Conservation (phyloP, 306 rosid genomes). For the Malus orientalis region DNA sequence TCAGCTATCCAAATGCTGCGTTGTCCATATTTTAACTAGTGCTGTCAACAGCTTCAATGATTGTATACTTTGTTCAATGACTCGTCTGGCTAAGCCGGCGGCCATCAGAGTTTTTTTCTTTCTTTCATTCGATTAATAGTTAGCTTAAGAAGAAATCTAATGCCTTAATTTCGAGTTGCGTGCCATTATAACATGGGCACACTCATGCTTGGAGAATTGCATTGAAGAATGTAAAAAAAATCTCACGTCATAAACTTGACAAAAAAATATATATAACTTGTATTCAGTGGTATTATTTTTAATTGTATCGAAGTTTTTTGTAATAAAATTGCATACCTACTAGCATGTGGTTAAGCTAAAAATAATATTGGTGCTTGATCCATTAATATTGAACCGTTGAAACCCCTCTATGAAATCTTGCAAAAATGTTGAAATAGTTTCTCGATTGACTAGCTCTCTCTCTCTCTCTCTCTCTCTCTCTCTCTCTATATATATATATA, state of each 20-base stretch:
- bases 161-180: not conserved
- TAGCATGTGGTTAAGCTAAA: no score
- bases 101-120: not conserved
- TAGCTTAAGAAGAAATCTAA: not conserved
- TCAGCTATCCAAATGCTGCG: not conserved
- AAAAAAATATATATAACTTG: not conserved
- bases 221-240: not conserved
- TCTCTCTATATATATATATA: not conserved
- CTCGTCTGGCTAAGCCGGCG: not conserved
- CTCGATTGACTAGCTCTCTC: not conserved
- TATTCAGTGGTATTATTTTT: no score
- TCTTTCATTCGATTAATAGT: not conserved
- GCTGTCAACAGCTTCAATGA: constrained; percentile 9
- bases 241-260: no score
- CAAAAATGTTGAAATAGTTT: not conserved
- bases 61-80: not conserved
- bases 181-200: not conserved
- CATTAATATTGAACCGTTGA: no score
- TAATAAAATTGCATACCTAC: no score
- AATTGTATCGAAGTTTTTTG: no score
- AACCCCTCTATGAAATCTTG: not conserved
- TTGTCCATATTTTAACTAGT: not conserved
- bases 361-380: no score
- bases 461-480: no score
- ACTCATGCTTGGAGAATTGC: not conserved